These are phyloP conservation scores for Xylaria sp. DNA, from an alignment of 2,329 filamentous ascomycete species.

Conservation along the genomic window DNA sequence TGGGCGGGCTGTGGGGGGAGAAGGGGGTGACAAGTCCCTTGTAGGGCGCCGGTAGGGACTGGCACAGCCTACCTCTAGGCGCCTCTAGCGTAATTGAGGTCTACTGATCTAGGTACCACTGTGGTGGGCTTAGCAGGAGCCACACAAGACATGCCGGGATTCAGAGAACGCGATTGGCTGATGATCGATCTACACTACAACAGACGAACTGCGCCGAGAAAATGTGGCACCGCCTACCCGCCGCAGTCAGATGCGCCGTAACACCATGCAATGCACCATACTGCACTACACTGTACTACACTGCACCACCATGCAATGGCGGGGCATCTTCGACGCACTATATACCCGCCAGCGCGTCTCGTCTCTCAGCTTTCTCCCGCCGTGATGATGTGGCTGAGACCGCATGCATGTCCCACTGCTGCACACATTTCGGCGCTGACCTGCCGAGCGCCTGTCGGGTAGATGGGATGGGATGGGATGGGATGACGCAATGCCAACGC, in stretches of 20 bases:
- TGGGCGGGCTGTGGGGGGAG: too few species aligned
- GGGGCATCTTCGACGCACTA: conserved; percentile 6
- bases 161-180: neutral
- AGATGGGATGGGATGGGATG: too few species aligned
- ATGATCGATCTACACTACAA: neutral
- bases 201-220: neutral
- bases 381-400: conserved; percentile 20
- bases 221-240: neutral
- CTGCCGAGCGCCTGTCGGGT: too few species aligned
- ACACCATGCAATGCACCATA: too few species aligned
- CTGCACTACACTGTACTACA: too few species aligned
- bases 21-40: too few species aligned
- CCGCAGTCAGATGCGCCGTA: neutral
- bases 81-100: too few species aligned
- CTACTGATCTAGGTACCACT: neutral
- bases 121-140: too few species aligned
- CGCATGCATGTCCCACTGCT: neutral
- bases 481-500: too few species aligned
- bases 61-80: neutral
- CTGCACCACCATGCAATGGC: too few species aligned
- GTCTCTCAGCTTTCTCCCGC: neutral
- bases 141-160: too few species aligned
- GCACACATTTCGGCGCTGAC: neutral
- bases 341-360: neutral
- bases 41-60: neutral